Base-by-base conservation (phyloP, 2,329 filamentous ascomycete species). In the Teratosphaeria viscida region DNA sequence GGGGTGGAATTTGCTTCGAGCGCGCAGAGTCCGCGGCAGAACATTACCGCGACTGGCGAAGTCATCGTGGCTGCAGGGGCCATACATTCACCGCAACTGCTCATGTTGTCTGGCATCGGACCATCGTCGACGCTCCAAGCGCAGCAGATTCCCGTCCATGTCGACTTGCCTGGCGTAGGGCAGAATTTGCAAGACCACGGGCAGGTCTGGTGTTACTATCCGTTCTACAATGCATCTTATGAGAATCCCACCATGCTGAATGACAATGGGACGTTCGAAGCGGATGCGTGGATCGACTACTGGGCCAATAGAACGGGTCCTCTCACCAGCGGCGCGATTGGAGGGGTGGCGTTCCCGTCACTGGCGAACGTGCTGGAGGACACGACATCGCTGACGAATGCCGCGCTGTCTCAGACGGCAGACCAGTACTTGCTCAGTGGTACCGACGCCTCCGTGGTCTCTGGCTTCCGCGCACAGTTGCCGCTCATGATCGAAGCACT, bases 101-200 rank as follows among this genome's bases (percentile, higher is more conserved):
- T 72, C n/a, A 65, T 68, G 64, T 61, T 72, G 8, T 71, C 69
- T n/a, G 85, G 85, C 16, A 78, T 88, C 27, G 85, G 85, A 0
- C 83, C 83, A 0, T 66, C 72, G 7, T 65, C 73, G 0, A 78
- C 83, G 62, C 76, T 88, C 2, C 62, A 75, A 19, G 16, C 27
- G 2, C 56, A 62, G 5, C 71, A 74, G 16, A 85, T 87, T 61
- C 67, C 76, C 1, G 71, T 81, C 1, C 64, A 85, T 16, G 74
- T 79, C 4, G 77, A 86, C 61, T 80, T 84, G 0, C 79, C 81
- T 1, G 82, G 85, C 39, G 84, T 88, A 2, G 85, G 85, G 1
- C 80, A 79, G 62, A 85, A 87, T 69, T 75, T 88, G 0, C 76
- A 85, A 60, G 84, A 88, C 65, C 84, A 85, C 52, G 61, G 62